Evolutionary conservation across 306 rosid genomes (phyloP), one percentile per base, ranked within the genome.

Genomic region (Lathyrus sativus): DNA sequence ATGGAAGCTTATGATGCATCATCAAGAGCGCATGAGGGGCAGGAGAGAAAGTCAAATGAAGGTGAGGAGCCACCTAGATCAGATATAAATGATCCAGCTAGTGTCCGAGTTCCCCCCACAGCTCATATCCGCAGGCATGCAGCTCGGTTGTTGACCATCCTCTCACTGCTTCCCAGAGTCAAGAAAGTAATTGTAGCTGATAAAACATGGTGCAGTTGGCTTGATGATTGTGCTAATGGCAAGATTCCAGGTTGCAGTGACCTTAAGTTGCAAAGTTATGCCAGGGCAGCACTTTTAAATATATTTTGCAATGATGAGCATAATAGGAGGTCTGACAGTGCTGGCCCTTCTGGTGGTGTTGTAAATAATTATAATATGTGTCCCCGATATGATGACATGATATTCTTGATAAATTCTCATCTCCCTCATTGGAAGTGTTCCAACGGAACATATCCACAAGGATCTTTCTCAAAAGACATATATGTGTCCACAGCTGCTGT

Each of bases 61-160:
- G 65, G 76, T 54, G 62, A 75, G 38, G 85, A 84, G 55, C 81
- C 80, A 28, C 59, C 87, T 46, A 35, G 29, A 31, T 68, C 85
- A 70, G 80, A 78, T 50, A 53, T 43, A 13, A 85, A 85, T 56
- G 89, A 88, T 55, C 80, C 87, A 45, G 80, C 91, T 53, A 90
- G 90, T 73, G 81, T 93, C 60, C 86, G 90, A 62, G 95, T 93
- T 85, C 97, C 98, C 9, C 87, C 96, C n/a, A 82, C 98, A 5
- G 91, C 96, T 72, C 98, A 90, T 74, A 88, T 93, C 62, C 96
- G 97, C 64, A 83, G 81, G 83, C 98, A 93, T 88, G 98, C 91
- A 43, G 91, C 95, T 15, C 87, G 97, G 64, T 72, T 93, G 76
- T 86, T 93, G 81, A 90, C 87, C 62, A 86, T 93, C 74, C 97